Base-by-base conservation (phyloP, 768 basidiomycete genomes). In the Exsudoporus frostii region DNA sequence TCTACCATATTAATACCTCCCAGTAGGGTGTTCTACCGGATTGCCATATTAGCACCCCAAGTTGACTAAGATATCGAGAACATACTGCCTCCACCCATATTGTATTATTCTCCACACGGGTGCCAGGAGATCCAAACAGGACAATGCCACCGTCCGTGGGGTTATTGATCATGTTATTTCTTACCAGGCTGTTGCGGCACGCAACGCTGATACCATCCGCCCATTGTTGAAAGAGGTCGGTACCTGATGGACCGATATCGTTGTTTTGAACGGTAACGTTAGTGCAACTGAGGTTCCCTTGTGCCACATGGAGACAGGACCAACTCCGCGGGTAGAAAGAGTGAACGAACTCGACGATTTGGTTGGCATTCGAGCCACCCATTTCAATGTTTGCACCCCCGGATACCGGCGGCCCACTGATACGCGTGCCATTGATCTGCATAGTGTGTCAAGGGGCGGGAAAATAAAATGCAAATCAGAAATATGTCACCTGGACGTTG, bases 301-400 rank as follows among this genome's bases (percentile, higher is more conserved):
- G 85, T 0, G 77, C 73, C 30, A 93, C 65, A 61, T 94, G 92
- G 36, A 94, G 74, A 66, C 90, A 92, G 8, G 88, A 82, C 91
- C 92, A 92, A 53, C 87, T 73, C 46, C 90, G 79, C 3, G 90
- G 88, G 67, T 93, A 83, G 62, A 73, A 88, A 7, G 87, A 85
- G 57, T 76, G 81, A 11, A 92, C 90, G 55, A 81, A 83, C 73
- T 92, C 88, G 49, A 94, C 75, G 36, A 91, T 59, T 66, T 94
- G 91, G 60, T 78, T 73, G 3, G 80, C 72, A 57, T 87, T 92
- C 19, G 75, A 61, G 10, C 90, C 92, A 5, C 92, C 92, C 77
- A 93, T 85, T 70, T 92, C 90, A 50, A 93, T 90, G 61, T 90
- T 91, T 22, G 79, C 90, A 0, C 86, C 88, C 7, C 88, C 88